Conservation (phyloP, 768 basidiomycete species). For the Leucogyrophana mollusca region DNA sequence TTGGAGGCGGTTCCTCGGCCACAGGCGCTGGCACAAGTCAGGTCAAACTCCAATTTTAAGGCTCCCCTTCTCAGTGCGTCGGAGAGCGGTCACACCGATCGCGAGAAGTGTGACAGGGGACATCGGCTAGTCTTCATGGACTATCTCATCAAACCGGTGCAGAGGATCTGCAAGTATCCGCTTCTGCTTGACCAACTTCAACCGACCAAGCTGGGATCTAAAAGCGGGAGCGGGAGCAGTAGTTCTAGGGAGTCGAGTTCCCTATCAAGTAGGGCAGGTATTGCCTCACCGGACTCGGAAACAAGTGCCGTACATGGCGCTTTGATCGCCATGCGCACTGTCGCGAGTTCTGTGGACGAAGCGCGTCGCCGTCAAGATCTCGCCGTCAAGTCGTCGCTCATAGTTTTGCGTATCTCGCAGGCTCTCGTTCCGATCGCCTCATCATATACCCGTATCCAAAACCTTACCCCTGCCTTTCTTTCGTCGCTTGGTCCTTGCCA, state of each 20-base stretch:
- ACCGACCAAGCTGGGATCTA: constrained; percentile 4
- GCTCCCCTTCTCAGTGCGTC: constrained; percentile 28
- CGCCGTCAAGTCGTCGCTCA: constrained; percentile 62
- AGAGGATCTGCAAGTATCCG: constrained; percentile 94
- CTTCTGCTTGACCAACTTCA: constrained; percentile 78
- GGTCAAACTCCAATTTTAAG: constrained; percentile 31
- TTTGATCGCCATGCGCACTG: constrained; percentile 69
- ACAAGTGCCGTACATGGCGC: constrained; percentile 38
- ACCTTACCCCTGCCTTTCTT: constrained; percentile 55
- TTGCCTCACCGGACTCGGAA: background rate
- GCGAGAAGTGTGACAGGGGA: constrained; percentile 25
- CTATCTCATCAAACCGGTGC: constrained; percentile 96
- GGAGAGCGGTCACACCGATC: constrained; percentile 27
- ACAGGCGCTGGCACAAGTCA: constrained; percentile 30
- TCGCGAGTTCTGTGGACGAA: constrained; percentile 78
- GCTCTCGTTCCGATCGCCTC: constrained; percentile 27
- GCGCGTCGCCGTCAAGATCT: constrained; percentile 69
- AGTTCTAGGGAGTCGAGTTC: constrained; percentile 2
- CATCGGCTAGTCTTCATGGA: constrained; percentile 68
- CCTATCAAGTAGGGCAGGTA: background rate
- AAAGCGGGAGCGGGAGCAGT: constrained; percentile 1
- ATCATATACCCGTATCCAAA: constrained; percentile 30
- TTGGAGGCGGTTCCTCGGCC: constrained; percentile 44
- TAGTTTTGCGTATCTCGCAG: constrained; percentile 62
- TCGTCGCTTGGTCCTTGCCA: constrained; percentile 75